These are phyloP conservation scores for Solanum hybrid DNA, from an alignment of 305 asterid genomes.

Conservation along the genomic window DNA sequence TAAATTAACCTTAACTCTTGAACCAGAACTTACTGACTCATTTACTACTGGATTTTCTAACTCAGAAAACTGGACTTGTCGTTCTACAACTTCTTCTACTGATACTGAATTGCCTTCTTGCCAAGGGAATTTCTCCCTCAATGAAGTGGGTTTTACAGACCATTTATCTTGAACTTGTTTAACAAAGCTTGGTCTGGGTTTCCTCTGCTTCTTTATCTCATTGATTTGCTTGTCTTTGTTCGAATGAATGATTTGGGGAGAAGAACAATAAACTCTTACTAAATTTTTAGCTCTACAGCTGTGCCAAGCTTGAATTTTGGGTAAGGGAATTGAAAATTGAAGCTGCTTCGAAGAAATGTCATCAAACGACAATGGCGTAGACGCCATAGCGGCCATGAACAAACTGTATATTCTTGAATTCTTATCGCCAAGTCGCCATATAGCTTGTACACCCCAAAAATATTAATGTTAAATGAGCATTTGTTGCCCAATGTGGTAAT, in stretches of 20 bases:
- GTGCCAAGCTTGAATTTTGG: constrained; percentile 15
- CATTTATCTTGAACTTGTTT: constrained; percentile 71
- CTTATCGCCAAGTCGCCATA: not conserved
- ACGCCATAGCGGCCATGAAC: not conserved
- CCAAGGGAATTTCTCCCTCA: constrained; percentile 69
- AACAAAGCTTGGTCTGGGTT: constrained; percentile 77
- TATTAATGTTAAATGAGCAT: not conserved
- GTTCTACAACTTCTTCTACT: constrained; percentile 22
- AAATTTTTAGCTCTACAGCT: constrained; percentile 18
- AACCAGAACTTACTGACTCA: constrained; percentile 2
- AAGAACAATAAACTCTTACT: constrained; percentile 26
- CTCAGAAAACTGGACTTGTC: not conserved
- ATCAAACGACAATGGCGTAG: not conserved
- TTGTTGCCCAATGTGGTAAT: not conserved
- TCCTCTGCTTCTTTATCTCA: constrained; percentile 46
- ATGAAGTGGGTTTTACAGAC: constrained; percentile 50
- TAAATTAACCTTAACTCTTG: constrained; percentile 22
- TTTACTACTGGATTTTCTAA: constrained; percentile 11
- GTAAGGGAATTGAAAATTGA: not conserved
- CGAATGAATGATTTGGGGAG: constrained; percentile 31
- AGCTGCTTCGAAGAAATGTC: not conserved
- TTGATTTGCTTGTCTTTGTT: constrained; percentile 8
- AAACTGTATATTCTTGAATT: not conserved
- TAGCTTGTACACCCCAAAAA: not conserved
- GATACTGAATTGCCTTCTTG: constrained; percentile 22